These are phyloP conservation scores for Chlorella ohadii DNA, from an alignment of 139 green algal genomes.

Conservation along the genomic window DNA sequence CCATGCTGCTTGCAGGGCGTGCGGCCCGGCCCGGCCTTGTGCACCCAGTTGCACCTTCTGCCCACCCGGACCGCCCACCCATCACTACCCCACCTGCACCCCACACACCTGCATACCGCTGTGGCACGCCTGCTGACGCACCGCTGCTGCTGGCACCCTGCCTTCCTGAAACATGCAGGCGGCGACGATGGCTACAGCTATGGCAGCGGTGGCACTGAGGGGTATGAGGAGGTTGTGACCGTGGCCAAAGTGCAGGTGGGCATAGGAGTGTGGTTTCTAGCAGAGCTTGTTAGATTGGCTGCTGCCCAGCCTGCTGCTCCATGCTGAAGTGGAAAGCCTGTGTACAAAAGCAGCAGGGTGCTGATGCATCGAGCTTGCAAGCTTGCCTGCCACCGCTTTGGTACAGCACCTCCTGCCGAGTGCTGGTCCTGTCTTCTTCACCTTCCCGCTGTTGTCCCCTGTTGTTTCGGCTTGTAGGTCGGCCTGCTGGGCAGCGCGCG, in stretches of 20 bases:
- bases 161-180: background rate
- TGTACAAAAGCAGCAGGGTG: no score
- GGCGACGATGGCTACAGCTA: constrained; percentile 2
- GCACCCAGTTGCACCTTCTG: background rate
- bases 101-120: background rate
- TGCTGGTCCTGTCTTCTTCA: no score
- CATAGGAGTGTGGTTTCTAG: background rate
- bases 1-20: background rate
- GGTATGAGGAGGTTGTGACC: constrained; percentile 18
- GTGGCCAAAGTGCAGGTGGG: constrained; percentile 53
- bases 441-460: no score
- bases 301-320: background rate
- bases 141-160: background rate
- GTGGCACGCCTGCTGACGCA: background rate
- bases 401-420: no score
- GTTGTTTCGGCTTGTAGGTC: no score
- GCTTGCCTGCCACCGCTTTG: no score
- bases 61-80: background rate
- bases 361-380: no score
- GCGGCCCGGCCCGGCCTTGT: background rate
- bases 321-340: no score
- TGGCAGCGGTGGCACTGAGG: background rate
- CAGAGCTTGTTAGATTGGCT: background rate
- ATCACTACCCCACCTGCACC: background rate
- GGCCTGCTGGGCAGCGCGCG: constrained; percentile 90